These are phyloP conservation scores for Artomyces pyxidatus DNA, from an alignment of 768 basidiomycete genomes.

Conservation along the genomic window DNA sequence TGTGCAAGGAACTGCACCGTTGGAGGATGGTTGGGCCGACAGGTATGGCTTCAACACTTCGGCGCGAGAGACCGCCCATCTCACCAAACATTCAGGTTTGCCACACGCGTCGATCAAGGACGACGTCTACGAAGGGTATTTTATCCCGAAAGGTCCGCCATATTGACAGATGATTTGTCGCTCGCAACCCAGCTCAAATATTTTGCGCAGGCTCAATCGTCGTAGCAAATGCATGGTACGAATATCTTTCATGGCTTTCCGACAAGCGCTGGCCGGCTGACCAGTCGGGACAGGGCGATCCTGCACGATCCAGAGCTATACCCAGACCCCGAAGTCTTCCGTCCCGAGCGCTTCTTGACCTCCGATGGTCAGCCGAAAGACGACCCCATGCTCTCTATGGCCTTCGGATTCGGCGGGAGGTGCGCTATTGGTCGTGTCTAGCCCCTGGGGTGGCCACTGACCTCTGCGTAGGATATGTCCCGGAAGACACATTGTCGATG, in stretches of 20 bases:
- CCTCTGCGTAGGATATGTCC: background rate
- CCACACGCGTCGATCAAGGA: background rate
- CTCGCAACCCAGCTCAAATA: background rate
- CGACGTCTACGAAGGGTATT: background rate
- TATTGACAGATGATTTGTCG: no score
- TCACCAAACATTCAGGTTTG: background rate
- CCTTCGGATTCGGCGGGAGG: background rate
- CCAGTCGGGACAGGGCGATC: background rate
- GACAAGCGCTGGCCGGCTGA: background rate
- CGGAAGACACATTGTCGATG: background rate
- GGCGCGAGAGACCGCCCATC: background rate
- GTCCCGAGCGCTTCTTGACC: background rate
- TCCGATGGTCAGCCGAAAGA: background rate
- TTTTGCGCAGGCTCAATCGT: background rate
- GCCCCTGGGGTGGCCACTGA: no score
- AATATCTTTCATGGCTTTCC: background rate
- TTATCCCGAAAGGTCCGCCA: background rate
- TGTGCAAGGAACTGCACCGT: background rate
- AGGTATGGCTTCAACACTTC: background rate
- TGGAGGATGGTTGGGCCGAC: background rate
- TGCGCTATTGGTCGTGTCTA: background rate
- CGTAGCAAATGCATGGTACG: background rate
- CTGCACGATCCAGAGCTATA: background rate
- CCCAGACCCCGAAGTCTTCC: background rate
- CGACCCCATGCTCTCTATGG: background rate